Base-by-base conservation (phyloP, 306 rosid genomes). In the Leucaena leucocephala region DNA sequence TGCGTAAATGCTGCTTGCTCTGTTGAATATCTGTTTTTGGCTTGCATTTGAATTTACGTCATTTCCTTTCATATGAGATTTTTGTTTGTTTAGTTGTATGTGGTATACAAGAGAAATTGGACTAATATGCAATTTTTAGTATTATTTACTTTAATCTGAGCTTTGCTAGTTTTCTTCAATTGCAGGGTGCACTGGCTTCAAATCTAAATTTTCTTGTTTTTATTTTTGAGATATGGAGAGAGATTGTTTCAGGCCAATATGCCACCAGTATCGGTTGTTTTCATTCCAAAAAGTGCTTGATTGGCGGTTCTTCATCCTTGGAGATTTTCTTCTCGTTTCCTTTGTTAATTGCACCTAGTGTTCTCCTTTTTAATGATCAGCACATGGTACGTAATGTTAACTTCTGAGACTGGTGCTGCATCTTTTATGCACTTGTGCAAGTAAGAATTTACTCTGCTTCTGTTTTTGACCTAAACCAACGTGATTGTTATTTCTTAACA, bases 231-330 rank as follows among this genome's bases (percentile, higher is more conserved):
- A 89, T 79, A 96, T 96, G 99, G 99, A 93, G 88, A 87, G 86
- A 85, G 90, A 77, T 80, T 78, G 78, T 86, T 85, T 85, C 83
- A 86, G 81, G 85, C 85, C 96, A 83, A 90, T 91, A 77, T 93
- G 93, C 91, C 89, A 91, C 91, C 93, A 85, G 72, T 84, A 86
- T 84, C 89, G 86, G 65, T 85, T 91, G 83, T 83, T 93, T 74
- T 90, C 97, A 48, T 93, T 96, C 88, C 98, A 93, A 86, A 97
- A 93, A 93, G 97, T 90, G 81, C 99, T 96, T 87, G 94, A 96
- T 88, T 93, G 99, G 99, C 92, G 99, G 88, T 88, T 90, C 86
- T 90, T 90, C 80, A 58, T 91, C 82, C 83, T 91, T 79, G 99
- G 99, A 85, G 84, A 89, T 86, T 96, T 96, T 89, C 96, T 91